Conservation (phyloP, 129 eudicot species). For the Artemisia argyi region DNA sequence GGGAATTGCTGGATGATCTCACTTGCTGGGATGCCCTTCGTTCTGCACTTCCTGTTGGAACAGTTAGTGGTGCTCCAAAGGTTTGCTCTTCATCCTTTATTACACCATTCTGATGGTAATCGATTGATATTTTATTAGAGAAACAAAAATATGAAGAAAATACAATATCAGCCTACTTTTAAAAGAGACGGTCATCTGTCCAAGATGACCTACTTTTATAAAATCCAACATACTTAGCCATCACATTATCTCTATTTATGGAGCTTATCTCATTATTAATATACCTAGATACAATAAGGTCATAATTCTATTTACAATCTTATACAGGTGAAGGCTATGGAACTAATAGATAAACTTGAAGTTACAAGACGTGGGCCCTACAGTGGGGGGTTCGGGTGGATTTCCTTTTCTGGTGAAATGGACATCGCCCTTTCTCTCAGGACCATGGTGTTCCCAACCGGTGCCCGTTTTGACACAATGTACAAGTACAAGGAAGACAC, state of each 20-base stretch:
- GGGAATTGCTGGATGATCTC: constrained; percentile 62
- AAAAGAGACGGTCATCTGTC: too few species aligned
- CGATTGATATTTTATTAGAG: too few species aligned
- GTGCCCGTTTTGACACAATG: constrained; percentile 57
- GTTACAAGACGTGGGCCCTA: constrained; percentile 81
- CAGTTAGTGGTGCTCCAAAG: constrained; percentile 95
- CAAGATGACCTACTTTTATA: too few species aligned
- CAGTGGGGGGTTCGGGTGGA: constrained; percentile 82
- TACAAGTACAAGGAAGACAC: constrained; percentile 50
- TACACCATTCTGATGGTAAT: not conserved
- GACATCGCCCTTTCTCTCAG: constrained; percentile 73
- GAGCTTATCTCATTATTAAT: too few species aligned
- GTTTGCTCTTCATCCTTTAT: constrained; percentile 29
- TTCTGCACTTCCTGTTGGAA: constrained; percentile 87
- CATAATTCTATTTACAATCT: not conserved
- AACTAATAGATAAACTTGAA: constrained; percentile 78
- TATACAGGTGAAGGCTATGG: constrained; percentile 84
- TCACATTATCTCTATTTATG: not conserved
- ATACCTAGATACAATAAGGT: too few species aligned
- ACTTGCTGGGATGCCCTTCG: constrained; percentile 91
- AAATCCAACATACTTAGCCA: too few species aligned
- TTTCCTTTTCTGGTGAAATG: constrained; percentile 79
- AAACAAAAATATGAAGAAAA: too few species aligned
- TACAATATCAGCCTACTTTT: too few species aligned
- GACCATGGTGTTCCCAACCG: constrained; percentile 75